Evolutionary conservation across 2,329 filamentous ascomycete species (phyloP).

Genomic region (Epichloe gansuensis): DNA sequence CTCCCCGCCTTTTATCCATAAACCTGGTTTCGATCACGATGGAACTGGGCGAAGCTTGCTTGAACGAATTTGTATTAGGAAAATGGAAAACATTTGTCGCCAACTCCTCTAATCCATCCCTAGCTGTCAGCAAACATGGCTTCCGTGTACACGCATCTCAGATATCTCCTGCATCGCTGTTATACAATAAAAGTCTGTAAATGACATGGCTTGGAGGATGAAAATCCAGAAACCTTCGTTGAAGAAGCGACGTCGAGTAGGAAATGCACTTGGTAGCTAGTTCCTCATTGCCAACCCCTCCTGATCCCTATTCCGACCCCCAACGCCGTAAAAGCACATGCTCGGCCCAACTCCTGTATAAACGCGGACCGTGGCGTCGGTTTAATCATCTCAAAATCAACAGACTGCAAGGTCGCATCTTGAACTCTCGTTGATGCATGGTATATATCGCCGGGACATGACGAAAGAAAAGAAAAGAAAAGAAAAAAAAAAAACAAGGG

Average conservation of each 20-base stretch:
- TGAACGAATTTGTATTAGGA: neutral
- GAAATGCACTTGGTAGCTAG: no score
- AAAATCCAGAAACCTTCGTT: no score
- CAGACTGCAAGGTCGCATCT: neutral
- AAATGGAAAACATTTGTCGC: neutral
- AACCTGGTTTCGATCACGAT: no score
- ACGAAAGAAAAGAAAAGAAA: neutral
- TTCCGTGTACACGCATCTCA: neutral
- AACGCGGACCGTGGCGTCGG: neutral
- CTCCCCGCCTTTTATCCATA: no score
- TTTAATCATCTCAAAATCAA: neutral
- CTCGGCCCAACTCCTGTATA: neutral
- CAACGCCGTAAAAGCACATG: neutral
- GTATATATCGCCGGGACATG: neutral
- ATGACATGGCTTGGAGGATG: neutral
- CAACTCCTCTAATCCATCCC: neutral
- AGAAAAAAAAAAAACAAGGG: neutral
- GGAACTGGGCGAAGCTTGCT: no score
- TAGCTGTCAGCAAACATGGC: neutral
- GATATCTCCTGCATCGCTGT: neutral
- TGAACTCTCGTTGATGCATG: neutral
- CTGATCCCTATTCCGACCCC: neutral
- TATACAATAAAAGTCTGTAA: neutral
- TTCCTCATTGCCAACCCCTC: no score
- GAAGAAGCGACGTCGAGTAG: neutral